Conservation (phyloP, 2,329 filamentous ascomycete species). For the Aspergillus viridinutans region DNA sequence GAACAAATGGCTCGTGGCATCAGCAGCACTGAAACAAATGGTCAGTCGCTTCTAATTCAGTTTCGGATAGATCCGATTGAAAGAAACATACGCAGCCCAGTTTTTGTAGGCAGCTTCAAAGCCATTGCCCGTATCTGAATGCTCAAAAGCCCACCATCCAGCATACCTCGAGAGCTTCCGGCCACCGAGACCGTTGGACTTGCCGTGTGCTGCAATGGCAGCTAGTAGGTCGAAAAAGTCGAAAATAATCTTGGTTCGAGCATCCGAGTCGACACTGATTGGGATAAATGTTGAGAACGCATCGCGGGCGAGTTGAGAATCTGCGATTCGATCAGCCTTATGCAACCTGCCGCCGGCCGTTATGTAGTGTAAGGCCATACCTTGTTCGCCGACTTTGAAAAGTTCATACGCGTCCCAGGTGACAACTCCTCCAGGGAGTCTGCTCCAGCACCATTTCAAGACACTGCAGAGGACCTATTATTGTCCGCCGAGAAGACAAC, state of each 20-base stretch:
- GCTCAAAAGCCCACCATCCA: slow-evolving; percentile 98
- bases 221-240: slow-evolving; percentile 94
- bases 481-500: background rate
- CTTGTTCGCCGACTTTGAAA: slow-evolving; percentile 90
- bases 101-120: slow-evolving; percentile 92
- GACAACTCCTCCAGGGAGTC: slow-evolving; percentile 83
- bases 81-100: slow-evolving; percentile 66
- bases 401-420: slow-evolving; percentile 97
- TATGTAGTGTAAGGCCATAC: slow-evolving; percentile 45
- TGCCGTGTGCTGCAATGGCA: slow-evolving; percentile 86
- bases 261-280: slow-evolving; percentile 81
- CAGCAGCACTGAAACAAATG: slow-evolving; percentile 65
- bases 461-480: slow-evolving; percentile 82
- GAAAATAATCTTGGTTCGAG: slow-evolving; percentile 83
- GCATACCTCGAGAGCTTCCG: slow-evolving; percentile 92
- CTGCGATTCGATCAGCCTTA: slow-evolving; percentile 46
- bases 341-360: background rate
- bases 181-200: slow-evolving; percentile 86
- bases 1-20: slow-evolving; percentile 94
- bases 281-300: slow-evolving; percentile 97
- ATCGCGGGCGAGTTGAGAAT: slow-evolving; percentile 85
- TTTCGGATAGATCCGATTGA: background rate
- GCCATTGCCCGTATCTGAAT: slow-evolving; percentile 77
- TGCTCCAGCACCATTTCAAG: slow-evolving; percentile 97
- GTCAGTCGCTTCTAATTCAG: slow-evolving; percentile 12